Base-by-base conservation (phyloP, 2,329 filamentous ascomycete genomes). In the Chaetomium sp. region DNA sequence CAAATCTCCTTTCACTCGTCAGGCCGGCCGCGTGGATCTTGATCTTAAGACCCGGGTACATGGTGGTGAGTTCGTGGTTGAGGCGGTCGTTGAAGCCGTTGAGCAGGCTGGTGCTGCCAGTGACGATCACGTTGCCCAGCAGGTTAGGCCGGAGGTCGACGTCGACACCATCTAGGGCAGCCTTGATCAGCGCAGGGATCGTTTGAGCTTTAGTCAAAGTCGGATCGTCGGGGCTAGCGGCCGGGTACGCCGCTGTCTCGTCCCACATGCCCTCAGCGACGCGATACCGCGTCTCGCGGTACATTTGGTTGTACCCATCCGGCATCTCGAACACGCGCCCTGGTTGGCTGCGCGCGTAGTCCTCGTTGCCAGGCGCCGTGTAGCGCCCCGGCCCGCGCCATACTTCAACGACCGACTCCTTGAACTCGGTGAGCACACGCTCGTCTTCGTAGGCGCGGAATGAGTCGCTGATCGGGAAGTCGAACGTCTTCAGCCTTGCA, bases 241-340 rank as follows among this genome's bases (percentile, higher is more conserved):
- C 54, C 66, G 50, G 71, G 52, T 89, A 82, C 3, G 88, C 87
- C 40, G 87, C 88, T 52, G 83, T 84, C 64, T 91, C 87, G 69
- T 97, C 92, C 79, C 94, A 99, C 70, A 99, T 81, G 43, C 89
- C 89, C 74, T 99, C 94, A 1, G 87, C 86, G 9, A 90, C 87
- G 63, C 85, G 84, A 79, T 87, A 96, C 50, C 94, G 86, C 70
- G 96, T 91, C 54, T 86, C 81, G 59, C 89, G 87, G 77, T 96
- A 99, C 73, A 96, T 87, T 70, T 95, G 89, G 76, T 97, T 99
- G 75, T 87, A 91, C 50, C 94, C 94, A 68, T 97, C 90, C 8
- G 94, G 94, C 81, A 99, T 94, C 76, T 99, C 94, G 67, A 96
- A 99, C 9, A 94, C 88, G 52, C 90, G 86, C 42, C 89, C 89